phyloP scores from a whole-genome alignment of 208 protist species.

The Wallacemonas sp. region DNA sequence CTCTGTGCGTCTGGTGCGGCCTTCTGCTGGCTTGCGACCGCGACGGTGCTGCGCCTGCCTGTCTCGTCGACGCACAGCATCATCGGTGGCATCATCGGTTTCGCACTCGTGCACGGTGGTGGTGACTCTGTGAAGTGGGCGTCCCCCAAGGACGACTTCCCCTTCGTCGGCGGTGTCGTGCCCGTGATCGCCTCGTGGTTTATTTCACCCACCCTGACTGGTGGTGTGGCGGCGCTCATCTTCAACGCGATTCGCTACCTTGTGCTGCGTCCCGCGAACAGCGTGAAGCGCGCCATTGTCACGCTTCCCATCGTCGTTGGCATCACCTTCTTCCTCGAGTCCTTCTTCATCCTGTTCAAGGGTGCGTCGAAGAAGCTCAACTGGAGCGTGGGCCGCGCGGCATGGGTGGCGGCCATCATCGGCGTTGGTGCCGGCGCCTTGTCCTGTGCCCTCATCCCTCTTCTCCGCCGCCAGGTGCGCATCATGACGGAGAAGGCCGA shows the following conservation, averaged over 20 bases:
- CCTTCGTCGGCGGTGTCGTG: conserved; percentile 65
- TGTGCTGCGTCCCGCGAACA: conserved; percentile 63
- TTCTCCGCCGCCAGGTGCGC: conserved; percentile 44
- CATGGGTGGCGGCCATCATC: conserved; percentile 59
- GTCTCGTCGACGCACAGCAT: conserved; percentile 84
- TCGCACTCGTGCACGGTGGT: conserved; percentile 78
- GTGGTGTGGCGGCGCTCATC: conserved; percentile 51
- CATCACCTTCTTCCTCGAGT: conserved; percentile 80
- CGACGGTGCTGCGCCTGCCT: conserved; percentile 60
- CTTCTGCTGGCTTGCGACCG: conserved; percentile 65
- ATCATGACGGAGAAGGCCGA: conserved; percentile 24
- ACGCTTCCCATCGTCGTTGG: conserved; percentile 62
- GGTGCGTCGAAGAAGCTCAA: conserved; percentile 54
- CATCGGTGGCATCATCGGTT: conserved; percentile 77
- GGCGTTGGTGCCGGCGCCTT: conserved; percentile 35
- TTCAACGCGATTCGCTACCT: conserved; percentile 44
- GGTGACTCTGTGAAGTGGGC: conserved; percentile 55
- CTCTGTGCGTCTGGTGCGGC: conserved; percentile 48
- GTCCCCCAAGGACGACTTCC: conserved; percentile 45
- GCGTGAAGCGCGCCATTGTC: conserved; percentile 43
- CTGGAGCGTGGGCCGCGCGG: conserved; percentile 41
- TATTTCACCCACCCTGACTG: conserved; percentile 73
- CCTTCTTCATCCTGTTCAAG: conserved; percentile 81
- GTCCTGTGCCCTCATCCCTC: conserved; percentile 51
- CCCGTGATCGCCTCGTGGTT: conserved; percentile 82